These are phyloP conservation scores for Aeschynomene evenia DNA, from an alignment of 306 rosid genomes.

Conservation along the genomic window DNA sequence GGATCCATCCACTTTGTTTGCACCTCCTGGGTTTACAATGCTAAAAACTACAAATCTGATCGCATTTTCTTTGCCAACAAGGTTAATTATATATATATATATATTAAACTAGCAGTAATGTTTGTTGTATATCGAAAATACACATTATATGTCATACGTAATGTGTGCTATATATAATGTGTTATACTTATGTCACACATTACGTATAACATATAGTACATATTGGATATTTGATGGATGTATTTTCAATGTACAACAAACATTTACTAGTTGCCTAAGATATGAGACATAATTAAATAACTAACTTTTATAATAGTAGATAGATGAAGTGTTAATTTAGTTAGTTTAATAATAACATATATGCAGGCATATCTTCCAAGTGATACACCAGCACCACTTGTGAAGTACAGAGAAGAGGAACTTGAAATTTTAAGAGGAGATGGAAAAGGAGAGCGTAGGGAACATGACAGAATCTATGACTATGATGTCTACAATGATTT, in stretches of 20 bases:
- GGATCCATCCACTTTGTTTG: slow-evolving; percentile 32
- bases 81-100: not conserved
- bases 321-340: too few relatives aligned
- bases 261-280: too few relatives aligned
- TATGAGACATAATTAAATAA: too few relatives aligned
- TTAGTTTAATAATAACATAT: not conserved
- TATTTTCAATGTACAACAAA: too few relatives aligned
- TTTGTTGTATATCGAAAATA: too few relatives aligned
- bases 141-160: too few relatives aligned
- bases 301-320: not conserved
- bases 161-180: too few relatives aligned
- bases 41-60: slow-evolving; percentile 1
- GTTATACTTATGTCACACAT: too few relatives aligned
- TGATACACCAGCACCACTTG: slow-evolving; percentile 68
- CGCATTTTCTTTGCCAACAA: slow-evolving; percentile 36
- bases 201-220: too few relatives aligned
- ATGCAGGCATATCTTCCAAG: slow-evolving; percentile 75
- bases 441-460: slow-evolving; percentile 64
- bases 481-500: slow-evolving; percentile 76
- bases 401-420: slow-evolving; percentile 56
- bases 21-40: slow-evolving; percentile 37
- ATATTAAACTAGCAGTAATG: too few relatives aligned
- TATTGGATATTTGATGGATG: too few relatives aligned
- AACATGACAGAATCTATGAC: slow-evolving; percentile 73
- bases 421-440: slow-evolving; percentile 61